A percentile compares a stretch with the other conserved stretches of the same genome.
These are phyloP conservation scores for Sonneratia alba DNA, from an alignment of 345 rosid genomes.

Conservation along the genomic window DNA sequence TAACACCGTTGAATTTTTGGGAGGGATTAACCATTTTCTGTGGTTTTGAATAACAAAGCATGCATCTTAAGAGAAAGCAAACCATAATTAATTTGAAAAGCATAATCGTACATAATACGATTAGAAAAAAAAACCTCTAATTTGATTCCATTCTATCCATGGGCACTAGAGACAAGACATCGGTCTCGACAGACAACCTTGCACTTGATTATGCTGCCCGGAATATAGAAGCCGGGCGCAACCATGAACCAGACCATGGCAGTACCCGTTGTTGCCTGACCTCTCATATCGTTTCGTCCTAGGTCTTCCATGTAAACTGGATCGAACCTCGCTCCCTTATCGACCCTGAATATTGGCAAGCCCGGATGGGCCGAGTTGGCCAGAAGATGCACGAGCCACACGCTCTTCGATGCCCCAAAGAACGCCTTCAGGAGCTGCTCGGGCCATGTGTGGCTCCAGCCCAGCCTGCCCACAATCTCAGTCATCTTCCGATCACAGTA, in stretches of 20 bases:
- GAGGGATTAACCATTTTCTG: too few relatives aligned
- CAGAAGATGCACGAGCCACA: slow-evolving; percentile 81
- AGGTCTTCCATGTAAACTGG: slow-evolving; percentile 77
- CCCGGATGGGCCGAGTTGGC: slow-evolving; percentile 90
- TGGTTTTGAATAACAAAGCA: too few relatives aligned
- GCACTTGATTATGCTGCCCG: slow-evolving; percentile 72
- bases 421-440: slow-evolving; percentile 76
- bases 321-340: slow-evolving; percentile 49
- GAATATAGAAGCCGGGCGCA: slow-evolving; percentile 87
- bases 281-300: slow-evolving; percentile 19
- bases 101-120: too few relatives aligned
- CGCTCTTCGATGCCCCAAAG: slow-evolving; percentile 72
- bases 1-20: too few relatives aligned
- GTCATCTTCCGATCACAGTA: slow-evolving; percentile 92
- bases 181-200: slow-evolving; percentile 71
- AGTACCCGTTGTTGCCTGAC: slow-evolving; percentile 29
- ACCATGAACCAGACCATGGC: slow-evolving; percentile 61
- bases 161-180: neutral
- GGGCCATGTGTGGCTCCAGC: slow-evolving; percentile 84
- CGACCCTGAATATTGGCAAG: slow-evolving; percentile 65
- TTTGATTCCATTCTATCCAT: neutral
- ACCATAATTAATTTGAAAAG: too few relatives aligned
- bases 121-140: neutral
- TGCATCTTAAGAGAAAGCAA: too few relatives aligned
- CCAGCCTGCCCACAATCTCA: slow-evolving; percentile 71